Evolutionary conservation across 2,329 filamentous ascomycete genomes (phyloP).

Genomic region (Ceratocystis variospora): DNA sequence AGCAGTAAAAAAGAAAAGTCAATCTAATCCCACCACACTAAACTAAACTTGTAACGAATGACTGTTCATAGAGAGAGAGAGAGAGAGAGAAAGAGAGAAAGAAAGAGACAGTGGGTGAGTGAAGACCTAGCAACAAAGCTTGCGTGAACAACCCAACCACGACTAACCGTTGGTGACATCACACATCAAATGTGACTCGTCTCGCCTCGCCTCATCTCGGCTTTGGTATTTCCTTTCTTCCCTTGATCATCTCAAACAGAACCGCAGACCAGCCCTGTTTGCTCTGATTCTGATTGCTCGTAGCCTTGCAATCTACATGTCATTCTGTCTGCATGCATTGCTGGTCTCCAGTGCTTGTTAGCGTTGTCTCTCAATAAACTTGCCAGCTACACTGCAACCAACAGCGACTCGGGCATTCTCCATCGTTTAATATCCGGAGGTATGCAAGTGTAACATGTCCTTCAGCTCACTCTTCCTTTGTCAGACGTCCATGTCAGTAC

Average conservation of each 20-base stretch:
- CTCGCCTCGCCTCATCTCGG: neutral
- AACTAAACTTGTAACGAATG: neutral
- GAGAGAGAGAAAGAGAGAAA: too few species aligned
- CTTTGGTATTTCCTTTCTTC: neutral
- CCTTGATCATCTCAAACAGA: neutral
- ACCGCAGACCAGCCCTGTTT: neutral
- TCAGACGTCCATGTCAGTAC: neutral
- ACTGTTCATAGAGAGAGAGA: neutral
- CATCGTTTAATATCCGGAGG: neutral
- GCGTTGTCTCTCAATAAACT: neutral
- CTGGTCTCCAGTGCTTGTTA: neutral
- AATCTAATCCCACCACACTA: neutral
- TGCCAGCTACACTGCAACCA: neutral
- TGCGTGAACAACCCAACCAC: neutral
- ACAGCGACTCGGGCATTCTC: neutral
- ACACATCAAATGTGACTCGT: neutral
- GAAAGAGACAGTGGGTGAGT: neutral
- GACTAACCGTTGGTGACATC: neutral
- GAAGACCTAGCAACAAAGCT: neutral
- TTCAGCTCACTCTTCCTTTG: neutral
- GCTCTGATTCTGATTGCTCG: neutral
- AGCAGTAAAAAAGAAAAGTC: neutral
- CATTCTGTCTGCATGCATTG: too few species aligned
- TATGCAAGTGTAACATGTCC: neutral
- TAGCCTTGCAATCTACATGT: too few species aligned